A percentile compares a stretch with the other conserved stretches of the same genome.
Conservation (phyloP, 2,329 filamentous ascomycete genomes). For the Trichoderma breve region DNA sequence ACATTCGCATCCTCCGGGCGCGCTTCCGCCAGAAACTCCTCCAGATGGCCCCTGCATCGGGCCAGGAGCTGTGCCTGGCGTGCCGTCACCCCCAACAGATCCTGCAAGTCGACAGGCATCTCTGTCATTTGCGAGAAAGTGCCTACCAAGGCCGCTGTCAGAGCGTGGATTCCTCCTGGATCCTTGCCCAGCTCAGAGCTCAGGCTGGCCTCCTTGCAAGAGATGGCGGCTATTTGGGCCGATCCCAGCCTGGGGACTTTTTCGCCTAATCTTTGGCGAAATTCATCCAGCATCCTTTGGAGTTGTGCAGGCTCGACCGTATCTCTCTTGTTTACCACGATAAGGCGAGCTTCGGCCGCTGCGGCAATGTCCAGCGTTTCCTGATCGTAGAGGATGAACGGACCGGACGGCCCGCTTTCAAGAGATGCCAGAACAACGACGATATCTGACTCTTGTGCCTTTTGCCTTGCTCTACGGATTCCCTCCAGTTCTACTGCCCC, state of each 20-base stretch:
- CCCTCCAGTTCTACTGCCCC: slow-evolving; percentile 84
- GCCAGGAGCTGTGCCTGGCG: slow-evolving; percentile 80
- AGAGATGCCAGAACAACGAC: slow-evolving; percentile 78
- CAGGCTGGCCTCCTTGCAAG: slow-evolving; percentile 63
- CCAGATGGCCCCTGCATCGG: slow-evolving; percentile 68
- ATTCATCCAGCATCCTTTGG: slow-evolving; percentile 39
- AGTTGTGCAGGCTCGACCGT: slow-evolving; percentile 39
- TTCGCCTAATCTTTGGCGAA: slow-evolving; percentile 31
- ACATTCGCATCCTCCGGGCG: slow-evolving; percentile 32
- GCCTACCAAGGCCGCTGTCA: slow-evolving; percentile 65
- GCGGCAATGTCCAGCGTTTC: slow-evolving; percentile 56
- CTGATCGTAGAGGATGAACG: slow-evolving; percentile 50
- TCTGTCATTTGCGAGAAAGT: slow-evolving; percentile 70
- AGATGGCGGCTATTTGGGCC: slow-evolving; percentile 55
- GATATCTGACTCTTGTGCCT: slow-evolving; percentile 80
- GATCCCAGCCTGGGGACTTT: slow-evolving; percentile 28
- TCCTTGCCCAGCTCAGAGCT: slow-evolving; percentile 37
- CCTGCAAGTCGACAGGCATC: slow-evolving; percentile 69
- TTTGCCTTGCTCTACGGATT: slow-evolving; percentile 78
- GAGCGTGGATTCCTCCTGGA: slow-evolving; percentile 63
- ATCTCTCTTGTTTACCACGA: slow-evolving; percentile 65
- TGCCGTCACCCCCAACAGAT: slow-evolving; percentile 86
- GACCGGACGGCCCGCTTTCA: slow-evolving; percentile 46
- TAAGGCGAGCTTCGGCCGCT: slow-evolving; percentile 46
- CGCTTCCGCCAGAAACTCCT: slow-evolving; percentile 67